Evolutionary conservation across 257 asterid species (phyloP), one percentile per base, ranked within the genome.

Genomic region (Lycium ferocissimum): DNA sequence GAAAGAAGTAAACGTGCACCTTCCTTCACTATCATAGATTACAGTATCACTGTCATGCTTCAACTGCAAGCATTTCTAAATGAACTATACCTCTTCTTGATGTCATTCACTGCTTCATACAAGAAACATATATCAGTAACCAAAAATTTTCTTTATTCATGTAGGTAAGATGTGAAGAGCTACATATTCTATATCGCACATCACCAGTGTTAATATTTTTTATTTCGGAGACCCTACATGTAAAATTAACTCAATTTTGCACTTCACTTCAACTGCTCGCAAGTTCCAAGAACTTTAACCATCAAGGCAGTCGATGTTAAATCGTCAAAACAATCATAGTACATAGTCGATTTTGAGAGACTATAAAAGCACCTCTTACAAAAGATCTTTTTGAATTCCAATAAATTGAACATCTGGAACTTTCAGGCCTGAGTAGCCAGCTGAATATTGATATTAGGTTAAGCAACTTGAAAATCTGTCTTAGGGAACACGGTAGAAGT

Each of bases 31-130:
- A 67, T 67, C 75, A 67, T 33, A 65, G 72, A 33, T 65, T 65
- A 18, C 10, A 26, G 72, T 12, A 65, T 33, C 72, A 66, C 6
- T 35, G 75, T 2, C 49, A 67, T 35, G 49, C 49, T 35, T 35
- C 75, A 67, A 35, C 75, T 67, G 75, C 75, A 67, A 67, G 49
- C 49, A 14, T 35, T 35, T 37, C 75, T 66, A 67, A 67, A 37
- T 67, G 75, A 35, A 58, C 65, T 58, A 17, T 67, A 14, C 75
- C 33, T 26, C 33, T 26, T 26, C 33, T 26, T 26, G 33, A 12
- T 38, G 47, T 35, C 47, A 13, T 33, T 66, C 47, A 66, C 73
- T 66, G 40, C 47, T 33, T 66, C 47, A 66, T 33, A 66, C 47
- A 35, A 33, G 47, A 66, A 66, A 66, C 20, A 13, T 33, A 13